Evolutionary conservation across 495 filamentous ascomycete genomes (phyloP).

Genomic region (Tuber magnatum): DNA sequence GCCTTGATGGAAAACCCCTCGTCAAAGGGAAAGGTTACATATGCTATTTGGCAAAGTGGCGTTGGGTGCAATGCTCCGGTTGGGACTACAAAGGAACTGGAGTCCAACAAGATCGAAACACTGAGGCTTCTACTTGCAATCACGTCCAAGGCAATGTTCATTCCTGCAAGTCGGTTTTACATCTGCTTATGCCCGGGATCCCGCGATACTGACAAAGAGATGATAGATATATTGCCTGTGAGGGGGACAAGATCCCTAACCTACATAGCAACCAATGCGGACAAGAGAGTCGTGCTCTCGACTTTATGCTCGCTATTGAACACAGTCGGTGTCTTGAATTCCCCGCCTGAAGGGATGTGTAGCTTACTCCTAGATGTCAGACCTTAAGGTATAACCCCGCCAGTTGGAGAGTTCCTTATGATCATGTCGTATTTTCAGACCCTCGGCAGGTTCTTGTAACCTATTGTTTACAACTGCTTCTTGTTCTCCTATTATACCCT

Average conservation of each 20-base stretch:
- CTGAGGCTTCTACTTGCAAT: constrained; percentile 79
- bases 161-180: constrained; percentile 59
- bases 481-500: constrained; percentile 81
- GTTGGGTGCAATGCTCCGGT: constrained; percentile 90
- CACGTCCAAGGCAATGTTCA: constrained; percentile 85
- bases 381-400: constrained; percentile 95
- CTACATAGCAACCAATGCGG: constrained; percentile 75
- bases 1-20: constrained; percentile 59
- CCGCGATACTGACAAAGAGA: constrained; percentile 14
- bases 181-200: neutral
- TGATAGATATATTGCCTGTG: constrained; percentile 62
- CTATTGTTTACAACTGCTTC: constrained; percentile 83
- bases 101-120: constrained; percentile 86
- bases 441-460: constrained; percentile 87
- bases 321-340: constrained; percentile 57
- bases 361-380: constrained; percentile 43
- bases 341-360: neutral
- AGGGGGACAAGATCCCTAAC: constrained; percentile 82
- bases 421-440: constrained; percentile 88
- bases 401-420: constrained; percentile 89
- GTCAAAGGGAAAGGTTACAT: constrained; percentile 70
- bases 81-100: constrained; percentile 78
- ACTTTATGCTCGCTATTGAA: constrained; percentile 88
- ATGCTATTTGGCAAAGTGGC: constrained; percentile 95
- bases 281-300: constrained; percentile 87